A percentile compares a stretch with the other conserved stretches of the same genome.
Evolutionary conservation across 1,284 basidiomycete genomes (phyloP).

Genomic region (Rhodotorula sp.): DNA sequence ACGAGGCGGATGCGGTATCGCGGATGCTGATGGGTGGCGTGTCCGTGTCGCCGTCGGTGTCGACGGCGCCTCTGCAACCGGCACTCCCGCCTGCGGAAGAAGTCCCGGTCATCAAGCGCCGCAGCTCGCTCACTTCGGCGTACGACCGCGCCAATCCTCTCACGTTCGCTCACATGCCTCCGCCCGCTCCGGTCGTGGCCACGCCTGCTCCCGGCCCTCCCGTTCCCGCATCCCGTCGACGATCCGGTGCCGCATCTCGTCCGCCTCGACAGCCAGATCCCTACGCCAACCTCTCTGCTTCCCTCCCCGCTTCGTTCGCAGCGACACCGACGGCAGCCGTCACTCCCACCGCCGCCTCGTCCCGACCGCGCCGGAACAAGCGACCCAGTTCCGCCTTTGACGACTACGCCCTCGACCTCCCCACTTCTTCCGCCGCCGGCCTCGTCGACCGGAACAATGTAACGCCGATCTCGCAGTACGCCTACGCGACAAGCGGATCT

Average conservation of each 20-base stretch:
- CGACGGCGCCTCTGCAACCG: neutral
- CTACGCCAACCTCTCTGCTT: neutral
- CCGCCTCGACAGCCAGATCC: neutral
- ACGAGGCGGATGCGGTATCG: constrained; percentile 6
- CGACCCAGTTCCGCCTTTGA: constrained; percentile 20
- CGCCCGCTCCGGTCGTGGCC: neutral
- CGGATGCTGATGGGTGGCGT: constrained; percentile 6
- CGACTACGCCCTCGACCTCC: constrained; percentile 21
- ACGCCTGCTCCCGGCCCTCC: too few relatives aligned
- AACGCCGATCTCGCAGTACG: neutral
- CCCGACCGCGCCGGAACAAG: constrained; percentile 15
- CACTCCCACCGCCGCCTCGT: neutral
- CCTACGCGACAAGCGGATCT: neutral
- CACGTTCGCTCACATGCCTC: neutral
- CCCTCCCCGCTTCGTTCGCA: neutral
- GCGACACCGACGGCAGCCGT: neutral
- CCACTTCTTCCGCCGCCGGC: neutral
- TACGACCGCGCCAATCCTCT: constrained; percentile 10
- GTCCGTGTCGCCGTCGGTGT: neutral
- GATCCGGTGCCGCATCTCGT: too few relatives aligned
- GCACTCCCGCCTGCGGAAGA: neutral
- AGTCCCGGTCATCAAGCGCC: neutral
- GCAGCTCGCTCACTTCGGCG: constrained; percentile 4
- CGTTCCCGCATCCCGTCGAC: neutral
- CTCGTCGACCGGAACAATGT: constrained; percentile 4